phyloP scores from a whole-genome alignment of 345 rosid species.

The Aquilaria malaccensis region DNA sequence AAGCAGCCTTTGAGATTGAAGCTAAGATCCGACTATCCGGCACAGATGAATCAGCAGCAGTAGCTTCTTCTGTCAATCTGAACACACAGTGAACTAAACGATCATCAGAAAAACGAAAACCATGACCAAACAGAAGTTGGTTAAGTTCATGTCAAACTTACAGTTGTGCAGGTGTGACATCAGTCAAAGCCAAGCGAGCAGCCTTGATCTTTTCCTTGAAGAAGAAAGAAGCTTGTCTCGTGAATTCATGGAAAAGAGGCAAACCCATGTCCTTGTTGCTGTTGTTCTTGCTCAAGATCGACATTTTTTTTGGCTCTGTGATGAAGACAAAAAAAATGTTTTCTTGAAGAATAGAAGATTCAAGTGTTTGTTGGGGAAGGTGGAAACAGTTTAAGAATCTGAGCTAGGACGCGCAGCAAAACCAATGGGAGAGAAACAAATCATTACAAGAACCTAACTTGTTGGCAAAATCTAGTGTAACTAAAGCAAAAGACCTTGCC shows the following conservation, averaged over 20 bases:
- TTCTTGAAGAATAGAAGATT: not conserved
- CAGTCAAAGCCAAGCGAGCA: constrained; percentile 85
- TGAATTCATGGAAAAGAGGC: constrained; percentile 60
- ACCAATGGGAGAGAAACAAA: not conserved
- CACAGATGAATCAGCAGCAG: constrained; percentile 49
- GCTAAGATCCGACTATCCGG: constrained; percentile 61
- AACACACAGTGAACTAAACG: not conserved
- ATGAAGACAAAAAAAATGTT: not conserved
- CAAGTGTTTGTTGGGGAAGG: no score
- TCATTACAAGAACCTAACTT: not conserved
- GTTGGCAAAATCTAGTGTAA: not conserved
- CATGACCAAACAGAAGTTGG: not conserved
- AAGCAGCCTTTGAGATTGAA: constrained; percentile 83
- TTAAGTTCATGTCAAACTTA: constrained; percentile 10
- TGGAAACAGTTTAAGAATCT: no score
- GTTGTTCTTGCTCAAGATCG: constrained; percentile 40
- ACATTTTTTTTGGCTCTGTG: constrained; percentile 22
- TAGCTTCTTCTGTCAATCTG: constrained; percentile 87
- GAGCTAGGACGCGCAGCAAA: not conserved
- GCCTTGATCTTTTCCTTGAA: constrained; percentile 87
- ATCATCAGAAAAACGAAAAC: constrained; percentile 14
- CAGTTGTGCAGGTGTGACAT: constrained; percentile 75
- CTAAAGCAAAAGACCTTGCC: not conserved
- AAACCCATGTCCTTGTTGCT: constrained; percentile 38
- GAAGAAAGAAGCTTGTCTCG: constrained; percentile 91